Conservation (phyloP, 305 asterid species). For the Rubia tinctorum region DNA sequence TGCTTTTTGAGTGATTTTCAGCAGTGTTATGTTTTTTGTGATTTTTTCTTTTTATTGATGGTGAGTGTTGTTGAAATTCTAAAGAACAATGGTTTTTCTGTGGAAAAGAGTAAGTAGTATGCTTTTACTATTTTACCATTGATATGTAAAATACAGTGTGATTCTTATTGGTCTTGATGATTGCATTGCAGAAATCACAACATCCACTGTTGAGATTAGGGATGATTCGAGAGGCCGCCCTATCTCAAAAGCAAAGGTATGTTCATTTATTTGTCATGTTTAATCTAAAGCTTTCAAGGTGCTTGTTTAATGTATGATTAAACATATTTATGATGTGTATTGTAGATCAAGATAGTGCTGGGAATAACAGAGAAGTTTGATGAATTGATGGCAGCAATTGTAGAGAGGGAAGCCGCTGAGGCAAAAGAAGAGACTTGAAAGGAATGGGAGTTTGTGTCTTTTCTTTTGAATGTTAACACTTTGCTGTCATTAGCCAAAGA, state of each 20-base stretch:
- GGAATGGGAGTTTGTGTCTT: conserved; percentile 10
- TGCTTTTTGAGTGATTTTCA: not conserved
- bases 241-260: conserved; percentile 33
- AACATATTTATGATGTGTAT: not conserved
- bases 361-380: conserved; percentile 40
- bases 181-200: conserved; percentile 28
- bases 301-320: too few relatives aligned
- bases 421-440: conserved; percentile 48
- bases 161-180: not conserved
- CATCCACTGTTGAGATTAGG: conserved; percentile 34
- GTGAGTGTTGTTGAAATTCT: too few relatives aligned
- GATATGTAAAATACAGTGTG: too few relatives aligned
- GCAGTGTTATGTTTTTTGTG: not conserved
- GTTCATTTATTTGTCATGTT: not conserved
- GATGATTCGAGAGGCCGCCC: conserved; percentile 38
- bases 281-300: not conserved
- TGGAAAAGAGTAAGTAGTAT: too few relatives aligned
- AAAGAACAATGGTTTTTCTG: too few relatives aligned
- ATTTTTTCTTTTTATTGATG: not conserved
- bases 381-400: conserved; percentile 34
- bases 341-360: conserved; percentile 37
- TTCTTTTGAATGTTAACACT: not conserved
- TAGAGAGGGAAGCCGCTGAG: conserved; percentile 31
- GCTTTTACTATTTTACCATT: too few relatives aligned
- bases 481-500: conserved; percentile 3